These are phyloP conservation scores for Colletotrichum higginsianum DNA, from an alignment of 2,329 filamentous ascomycete genomes.

Conservation along the genomic window DNA sequence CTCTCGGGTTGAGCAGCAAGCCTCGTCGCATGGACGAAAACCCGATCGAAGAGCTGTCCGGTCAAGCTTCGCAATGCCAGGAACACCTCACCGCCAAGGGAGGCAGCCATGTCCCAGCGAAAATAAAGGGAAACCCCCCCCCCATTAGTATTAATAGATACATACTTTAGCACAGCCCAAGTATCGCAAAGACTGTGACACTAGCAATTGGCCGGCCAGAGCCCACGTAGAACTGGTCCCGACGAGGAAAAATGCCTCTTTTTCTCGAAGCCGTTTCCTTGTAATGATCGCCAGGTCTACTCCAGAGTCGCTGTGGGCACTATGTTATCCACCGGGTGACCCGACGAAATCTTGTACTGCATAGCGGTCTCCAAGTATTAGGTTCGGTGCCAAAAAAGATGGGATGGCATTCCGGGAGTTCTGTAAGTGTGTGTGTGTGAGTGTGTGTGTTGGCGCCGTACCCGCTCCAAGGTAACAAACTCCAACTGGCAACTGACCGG, in stretches of 20 bases:
- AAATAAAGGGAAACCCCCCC: not conserved
- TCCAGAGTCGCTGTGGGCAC: conserved; percentile 3
- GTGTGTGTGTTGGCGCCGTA: conserved; percentile 21
- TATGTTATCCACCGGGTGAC: conserved; percentile 6
- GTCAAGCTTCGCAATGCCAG: conserved; percentile 24
- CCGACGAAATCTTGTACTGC: not conserved
- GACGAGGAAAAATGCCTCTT: conserved; percentile 35
- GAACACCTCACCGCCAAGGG: conserved; percentile 37
- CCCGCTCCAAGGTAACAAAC: conserved; percentile 25
- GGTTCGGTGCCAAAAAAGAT: conserved; percentile 12
- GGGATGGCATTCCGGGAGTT: conserved; percentile 30
- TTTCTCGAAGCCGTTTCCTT: conserved; percentile 29
- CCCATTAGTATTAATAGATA: too few relatives aligned
- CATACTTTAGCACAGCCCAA: not conserved
- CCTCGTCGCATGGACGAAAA: conserved; percentile 27
- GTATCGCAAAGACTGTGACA: conserved; percentile 3
- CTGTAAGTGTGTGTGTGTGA: too few relatives aligned
- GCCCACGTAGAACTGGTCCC: not conserved
- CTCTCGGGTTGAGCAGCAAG: conserved; percentile 3
- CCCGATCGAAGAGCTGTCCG: conserved; percentile 18
- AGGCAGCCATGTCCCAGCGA: conserved; percentile 30
- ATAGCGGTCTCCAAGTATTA: conserved; percentile 14
- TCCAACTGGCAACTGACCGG: conserved; percentile 7
- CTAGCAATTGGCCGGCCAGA: conserved; percentile 11
- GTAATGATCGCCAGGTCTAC: conserved; percentile 27